Conservation (phyloP, 768 basidiomycete genomes). For the Russula earlei region DNA sequence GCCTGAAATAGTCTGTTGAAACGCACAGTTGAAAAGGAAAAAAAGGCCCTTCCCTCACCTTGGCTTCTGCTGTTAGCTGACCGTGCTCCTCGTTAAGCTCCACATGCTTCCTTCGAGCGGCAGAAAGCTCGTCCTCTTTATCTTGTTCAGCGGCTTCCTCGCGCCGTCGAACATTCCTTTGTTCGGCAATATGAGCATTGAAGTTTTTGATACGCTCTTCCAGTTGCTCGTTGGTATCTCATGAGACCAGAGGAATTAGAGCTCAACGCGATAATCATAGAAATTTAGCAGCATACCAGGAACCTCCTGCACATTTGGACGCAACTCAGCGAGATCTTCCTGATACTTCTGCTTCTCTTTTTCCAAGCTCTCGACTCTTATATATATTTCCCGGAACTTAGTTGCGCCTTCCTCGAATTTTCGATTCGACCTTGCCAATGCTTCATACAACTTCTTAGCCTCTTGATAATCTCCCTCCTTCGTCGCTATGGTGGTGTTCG, state of each 20-base stretch:
- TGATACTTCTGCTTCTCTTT: conserved; percentile 53
- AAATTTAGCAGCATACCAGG: conserved; percentile 36
- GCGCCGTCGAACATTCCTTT: conserved; percentile 38
- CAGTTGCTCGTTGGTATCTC: conserved; percentile 71
- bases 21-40: background rate
- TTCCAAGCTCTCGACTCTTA: conserved; percentile 54
- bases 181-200: conserved; percentile 43
- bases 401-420: conserved; percentile 76
- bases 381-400: conserved; percentile 79
- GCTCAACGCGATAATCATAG: background rate
- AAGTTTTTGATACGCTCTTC: conserved; percentile 46
- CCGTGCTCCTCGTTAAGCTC: conserved; percentile 55
- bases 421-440: conserved; percentile 55
- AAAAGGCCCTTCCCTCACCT: conserved; percentile 39
- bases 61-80: conserved; percentile 59
- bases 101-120: conserved; percentile 43
- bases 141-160: conserved; percentile 49
- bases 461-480: conserved; percentile 73
- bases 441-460: conserved; percentile 54
- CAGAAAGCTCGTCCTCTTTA: conserved; percentile 49
- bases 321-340: conserved; percentile 51
- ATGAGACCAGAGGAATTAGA: background rate
- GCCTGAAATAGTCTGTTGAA: conserved; percentile 35
- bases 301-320: conserved; percentile 56
- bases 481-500: conserved; percentile 49